phyloP scores from a whole-genome alignment of 257 asterid species.

The Nicotiana noctiflora region DNA sequence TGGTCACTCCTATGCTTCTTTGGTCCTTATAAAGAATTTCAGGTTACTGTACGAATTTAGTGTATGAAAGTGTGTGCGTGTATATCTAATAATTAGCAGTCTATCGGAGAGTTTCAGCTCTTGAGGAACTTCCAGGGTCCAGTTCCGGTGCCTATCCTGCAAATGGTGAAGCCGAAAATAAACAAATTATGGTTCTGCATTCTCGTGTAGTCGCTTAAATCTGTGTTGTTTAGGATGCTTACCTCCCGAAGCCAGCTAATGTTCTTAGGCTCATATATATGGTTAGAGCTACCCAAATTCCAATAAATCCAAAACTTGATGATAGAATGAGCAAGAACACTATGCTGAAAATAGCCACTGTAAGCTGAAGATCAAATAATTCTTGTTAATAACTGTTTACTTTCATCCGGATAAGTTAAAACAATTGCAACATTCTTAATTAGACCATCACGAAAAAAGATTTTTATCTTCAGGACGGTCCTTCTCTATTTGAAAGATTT shows the following conservation, averaged over 20 bases:
- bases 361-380: constrained; percentile 31
- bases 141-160: constrained; percentile 73
- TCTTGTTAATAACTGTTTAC: neutral
- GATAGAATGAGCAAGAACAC: constrained; percentile 43
- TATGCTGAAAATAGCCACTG: constrained; percentile 58
- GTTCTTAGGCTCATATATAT: constrained; percentile 62
- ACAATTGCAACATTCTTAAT: neutral
- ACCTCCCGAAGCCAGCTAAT: constrained; percentile 73
- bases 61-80: neutral
- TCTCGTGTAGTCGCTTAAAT: neutral
- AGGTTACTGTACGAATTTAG: neutral
- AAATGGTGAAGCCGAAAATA: neutral
- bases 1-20: neutral
- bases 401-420: neutral
- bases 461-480: neutral
- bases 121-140: constrained; percentile 69
- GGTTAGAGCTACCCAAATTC: constrained; percentile 63
- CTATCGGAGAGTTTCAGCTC: constrained; percentile 19
- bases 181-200: neutral
- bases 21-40: neutral
- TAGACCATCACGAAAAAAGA: neutral
- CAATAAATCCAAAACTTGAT: constrained; percentile 38
- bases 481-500: neutral
- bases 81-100: neutral
- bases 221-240: neutral